Percentiles rank a stretch among this genome's conserved stretches.
Conservation (phyloP, 352 stramenopile species). For the Phytophthora citricola region DNA sequence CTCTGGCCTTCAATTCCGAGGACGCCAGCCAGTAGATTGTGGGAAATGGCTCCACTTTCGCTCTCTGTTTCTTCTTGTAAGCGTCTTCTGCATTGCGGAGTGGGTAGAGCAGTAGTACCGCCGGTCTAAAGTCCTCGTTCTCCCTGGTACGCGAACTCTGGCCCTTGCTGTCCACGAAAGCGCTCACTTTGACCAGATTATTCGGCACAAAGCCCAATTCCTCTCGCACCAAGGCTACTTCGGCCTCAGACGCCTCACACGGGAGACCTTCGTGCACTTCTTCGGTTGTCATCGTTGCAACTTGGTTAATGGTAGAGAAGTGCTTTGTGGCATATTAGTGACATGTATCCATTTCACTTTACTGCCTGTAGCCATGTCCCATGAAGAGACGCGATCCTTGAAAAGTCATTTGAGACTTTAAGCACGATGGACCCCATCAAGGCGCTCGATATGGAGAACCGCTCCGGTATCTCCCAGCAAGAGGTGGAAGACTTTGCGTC, state of each 20-base stretch:
- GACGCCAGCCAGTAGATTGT: conserved; percentile 74
- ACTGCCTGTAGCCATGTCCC: conserved; percentile 17
- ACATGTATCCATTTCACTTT: conserved; percentile 2
- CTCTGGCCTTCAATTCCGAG: conserved; percentile 50
- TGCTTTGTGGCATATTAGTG: neutral
- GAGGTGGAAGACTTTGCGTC: conserved; percentile 75
- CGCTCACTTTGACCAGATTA: conserved; percentile 56
- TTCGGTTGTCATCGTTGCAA: conserved; percentile 5
- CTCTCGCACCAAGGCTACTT: conserved; percentile 43
- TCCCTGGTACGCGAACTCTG: conserved; percentile 12
- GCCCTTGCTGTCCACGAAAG: conserved; percentile 35
- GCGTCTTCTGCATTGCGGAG: conserved; percentile 57
- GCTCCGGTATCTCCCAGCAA: conserved; percentile 64
- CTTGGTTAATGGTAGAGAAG: conserved; percentile 1
- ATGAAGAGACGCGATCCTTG: conserved; percentile 31
- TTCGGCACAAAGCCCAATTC: conserved; percentile 63
- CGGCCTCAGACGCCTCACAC: conserved; percentile 39
- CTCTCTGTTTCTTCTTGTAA: conserved; percentile 70
- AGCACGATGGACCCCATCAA: conserved; percentile 62
- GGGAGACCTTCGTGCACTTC: conserved; percentile 47
- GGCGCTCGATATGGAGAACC: conserved; percentile 75
- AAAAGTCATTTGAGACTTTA: conserved; percentile 2
- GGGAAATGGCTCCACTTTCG: conserved; percentile 65
- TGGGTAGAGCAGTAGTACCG: conserved; percentile 64
- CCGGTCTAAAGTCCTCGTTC: conserved; percentile 17